Conservation (phyloP, 139 green algal species). For the Choricystis sp. region DNA sequence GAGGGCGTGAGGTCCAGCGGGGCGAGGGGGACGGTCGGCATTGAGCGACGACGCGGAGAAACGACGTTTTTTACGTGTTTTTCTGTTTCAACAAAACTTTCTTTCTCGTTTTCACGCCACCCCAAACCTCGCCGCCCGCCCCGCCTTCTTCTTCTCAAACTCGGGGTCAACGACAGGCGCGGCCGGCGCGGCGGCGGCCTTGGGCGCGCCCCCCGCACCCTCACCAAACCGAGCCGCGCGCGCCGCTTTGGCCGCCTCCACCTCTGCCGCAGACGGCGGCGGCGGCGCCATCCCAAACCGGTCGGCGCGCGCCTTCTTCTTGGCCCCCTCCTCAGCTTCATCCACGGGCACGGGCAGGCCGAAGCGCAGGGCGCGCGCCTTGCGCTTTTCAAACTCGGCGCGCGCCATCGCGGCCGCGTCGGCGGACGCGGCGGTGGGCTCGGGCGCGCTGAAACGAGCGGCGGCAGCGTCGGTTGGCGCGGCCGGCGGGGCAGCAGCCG, state of each 20-base stretch:
- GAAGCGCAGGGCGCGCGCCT: slow-evolving; percentile 24
- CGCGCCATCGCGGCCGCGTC: neutral
- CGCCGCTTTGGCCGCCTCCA: slow-evolving; percentile 11
- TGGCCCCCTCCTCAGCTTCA: neutral
- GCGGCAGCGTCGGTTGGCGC: no score
- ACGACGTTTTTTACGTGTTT: neutral
- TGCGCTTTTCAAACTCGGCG: slow-evolving; percentile 15
- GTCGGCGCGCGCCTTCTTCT: slow-evolving; percentile 4
- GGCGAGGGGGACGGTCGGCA: slow-evolving; percentile 4
- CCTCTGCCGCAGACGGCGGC: slow-evolving; percentile 5
- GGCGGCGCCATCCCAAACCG: slow-evolving; percentile 8
- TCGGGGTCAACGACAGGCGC: slow-evolving; percentile 4
- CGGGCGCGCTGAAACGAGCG: neutral
- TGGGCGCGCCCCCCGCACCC: neutral
- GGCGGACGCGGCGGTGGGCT: no score
- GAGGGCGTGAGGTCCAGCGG: slow-evolving; percentile 22
- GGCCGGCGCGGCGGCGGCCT: neutral
- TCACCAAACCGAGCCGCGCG: slow-evolving; percentile 12
- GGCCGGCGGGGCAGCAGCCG: no score
- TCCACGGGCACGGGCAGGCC: slow-evolving; percentile 13
- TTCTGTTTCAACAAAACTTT: neutral
- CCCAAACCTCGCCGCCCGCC: slow-evolving; percentile 8
- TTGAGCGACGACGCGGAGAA: neutral
- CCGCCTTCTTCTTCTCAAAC: slow-evolving; percentile 16
- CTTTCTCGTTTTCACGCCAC: neutral